Evolutionary conservation across 805 yeast species (phyloP).

Genomic region (Yueomyces sp.): DNA sequence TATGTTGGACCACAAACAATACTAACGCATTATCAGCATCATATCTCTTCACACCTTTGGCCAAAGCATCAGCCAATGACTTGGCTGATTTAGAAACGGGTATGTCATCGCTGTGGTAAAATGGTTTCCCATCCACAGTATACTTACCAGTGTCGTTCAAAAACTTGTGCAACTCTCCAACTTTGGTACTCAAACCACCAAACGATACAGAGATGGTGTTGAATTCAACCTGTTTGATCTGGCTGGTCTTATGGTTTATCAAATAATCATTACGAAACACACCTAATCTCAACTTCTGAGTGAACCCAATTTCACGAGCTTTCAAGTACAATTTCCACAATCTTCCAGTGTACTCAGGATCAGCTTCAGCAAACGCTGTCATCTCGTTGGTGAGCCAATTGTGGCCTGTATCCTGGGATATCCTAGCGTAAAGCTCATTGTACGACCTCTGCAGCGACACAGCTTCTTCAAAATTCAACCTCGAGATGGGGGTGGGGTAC

Average conservation of each 20-base stretch:
- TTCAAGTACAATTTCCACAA: constrained; percentile 46
- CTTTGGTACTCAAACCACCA: constrained; percentile 78
- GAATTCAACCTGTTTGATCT: constrained; percentile 87
- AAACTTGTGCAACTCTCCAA: constrained; percentile 60
- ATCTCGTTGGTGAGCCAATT: constrained; percentile 53
- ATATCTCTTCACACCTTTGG: constrained; percentile 51
- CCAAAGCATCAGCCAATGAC: constrained; percentile 55
- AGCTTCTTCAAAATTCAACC: constrained; percentile 51
- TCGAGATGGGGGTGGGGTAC: constrained; percentile 83
- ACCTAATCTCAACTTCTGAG: constrained; percentile 66
- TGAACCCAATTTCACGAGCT: constrained; percentile 24
- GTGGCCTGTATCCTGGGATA: constrained; percentile 36
- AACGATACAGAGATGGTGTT: constrained; percentile 93
- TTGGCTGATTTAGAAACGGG: constrained; percentile 57
- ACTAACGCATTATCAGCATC: constrained; percentile 35
- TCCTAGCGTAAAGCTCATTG: constrained; percentile 61
- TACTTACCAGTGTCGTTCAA: constrained; percentile 50
- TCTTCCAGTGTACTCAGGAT: constrained; percentile 70
- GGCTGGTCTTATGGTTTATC: constrained; percentile 32
- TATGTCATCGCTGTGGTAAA: constrained; percentile 29
- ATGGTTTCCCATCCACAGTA: constrained; percentile 24
- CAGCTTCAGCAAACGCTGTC: constrained; percentile 41
- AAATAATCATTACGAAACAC: constrained; percentile 85
- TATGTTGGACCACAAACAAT: constrained; percentile 68
- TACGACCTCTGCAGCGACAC: constrained; percentile 49